Percentiles rank a stretch among this genome's conserved stretches.
Evolutionary conservation across 495 filamentous ascomycete genomes (phyloP).

Genomic region (Cladorrhinum samala): DNA sequence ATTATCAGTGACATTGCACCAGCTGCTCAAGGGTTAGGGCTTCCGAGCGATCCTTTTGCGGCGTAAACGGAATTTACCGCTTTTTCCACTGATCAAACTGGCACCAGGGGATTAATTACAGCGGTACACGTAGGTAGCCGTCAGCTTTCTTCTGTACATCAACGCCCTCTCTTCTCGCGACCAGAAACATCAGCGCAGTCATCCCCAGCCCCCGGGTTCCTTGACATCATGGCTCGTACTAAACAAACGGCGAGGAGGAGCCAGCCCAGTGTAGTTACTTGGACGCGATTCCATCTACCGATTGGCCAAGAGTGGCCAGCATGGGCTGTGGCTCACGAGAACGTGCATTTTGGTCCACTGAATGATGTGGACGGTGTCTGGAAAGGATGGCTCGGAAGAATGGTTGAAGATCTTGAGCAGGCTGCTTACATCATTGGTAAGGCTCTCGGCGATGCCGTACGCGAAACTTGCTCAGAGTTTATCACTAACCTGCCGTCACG

Average conservation of each 20-base stretch:
- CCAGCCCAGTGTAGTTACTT: slow-evolving; percentile 6
- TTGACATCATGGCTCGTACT: slow-evolving; percentile 2
- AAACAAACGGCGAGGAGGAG: neutral
- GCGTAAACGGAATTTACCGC: too few species aligned
- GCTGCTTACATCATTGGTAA: slow-evolving; percentile 22
- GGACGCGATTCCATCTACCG: slow-evolving; percentile 23
- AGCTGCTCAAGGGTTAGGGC: too few species aligned
- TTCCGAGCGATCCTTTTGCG: too few species aligned
- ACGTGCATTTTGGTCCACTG: slow-evolving; percentile 22
- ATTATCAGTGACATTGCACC: too few species aligned
- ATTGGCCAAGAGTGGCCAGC: slow-evolving; percentile 20
- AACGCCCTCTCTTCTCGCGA: too few species aligned
- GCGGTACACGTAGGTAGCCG: too few species aligned
- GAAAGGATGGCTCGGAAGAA: slow-evolving; percentile 20
- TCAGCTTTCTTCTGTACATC: too few species aligned
- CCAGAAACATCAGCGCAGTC: neutral
- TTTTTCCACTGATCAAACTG: too few species aligned
- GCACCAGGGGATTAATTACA: too few species aligned
- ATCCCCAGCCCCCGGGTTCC: neutral
- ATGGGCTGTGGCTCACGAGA: slow-evolving; percentile 9
- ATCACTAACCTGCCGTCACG: neutral
- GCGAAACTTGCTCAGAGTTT: neutral
- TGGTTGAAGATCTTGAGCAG: slow-evolving; percentile 23
- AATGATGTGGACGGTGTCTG: slow-evolving; percentile 2
- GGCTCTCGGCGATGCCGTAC: slow-evolving; percentile 3